Evolutionary conservation across 129 eudicot species (phyloP).

Genomic region (Centella asiatica): DNA sequence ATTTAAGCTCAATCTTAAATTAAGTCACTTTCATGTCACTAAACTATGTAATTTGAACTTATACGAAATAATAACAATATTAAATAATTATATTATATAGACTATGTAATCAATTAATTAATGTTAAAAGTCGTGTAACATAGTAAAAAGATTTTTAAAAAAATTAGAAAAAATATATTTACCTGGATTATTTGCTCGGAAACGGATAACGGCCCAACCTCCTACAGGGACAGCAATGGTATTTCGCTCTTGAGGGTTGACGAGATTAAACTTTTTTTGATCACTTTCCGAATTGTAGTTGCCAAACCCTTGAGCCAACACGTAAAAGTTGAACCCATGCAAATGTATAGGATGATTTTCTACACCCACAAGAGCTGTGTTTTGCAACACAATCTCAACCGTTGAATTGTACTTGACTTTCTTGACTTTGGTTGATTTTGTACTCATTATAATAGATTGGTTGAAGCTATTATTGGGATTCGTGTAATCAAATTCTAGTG

Average conservation of each 20-base stretch:
- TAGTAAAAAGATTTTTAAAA: too few relatives aligned
- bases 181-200: slow-evolving; percentile 85
- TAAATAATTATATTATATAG: too few relatives aligned
- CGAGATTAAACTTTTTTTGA: slow-evolving; percentile 36
- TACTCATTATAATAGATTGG: slow-evolving; percentile 23
- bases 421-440: slow-evolving; percentile 48
- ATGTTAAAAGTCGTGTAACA: too few relatives aligned
- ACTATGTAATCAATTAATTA: not conserved
- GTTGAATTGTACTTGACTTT: slow-evolving; percentile 48
- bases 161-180: not conserved
- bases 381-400: slow-evolving; percentile 63
- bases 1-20: too few relatives aligned
- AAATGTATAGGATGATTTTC: slow-evolving; percentile 78
- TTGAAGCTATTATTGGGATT: slow-evolving; percentile 31
- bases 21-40: too few relatives aligned
- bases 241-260: slow-evolving; percentile 58
- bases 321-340: slow-evolving; percentile 66
- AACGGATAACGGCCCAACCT: slow-evolving; percentile 79
- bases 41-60: too few relatives aligned
- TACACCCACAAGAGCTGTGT: slow-evolving; percentile 48
- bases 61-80: too few relatives aligned
- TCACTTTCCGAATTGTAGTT: slow-evolving; percentile 37
- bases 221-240: slow-evolving; percentile 67
- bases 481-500: slow-evolving; percentile 47
- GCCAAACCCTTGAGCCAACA: slow-evolving; percentile 76